Base-by-base conservation (phyloP, 495 filamentous ascomycete species). In the Neurospora tetrasperma region DNA sequence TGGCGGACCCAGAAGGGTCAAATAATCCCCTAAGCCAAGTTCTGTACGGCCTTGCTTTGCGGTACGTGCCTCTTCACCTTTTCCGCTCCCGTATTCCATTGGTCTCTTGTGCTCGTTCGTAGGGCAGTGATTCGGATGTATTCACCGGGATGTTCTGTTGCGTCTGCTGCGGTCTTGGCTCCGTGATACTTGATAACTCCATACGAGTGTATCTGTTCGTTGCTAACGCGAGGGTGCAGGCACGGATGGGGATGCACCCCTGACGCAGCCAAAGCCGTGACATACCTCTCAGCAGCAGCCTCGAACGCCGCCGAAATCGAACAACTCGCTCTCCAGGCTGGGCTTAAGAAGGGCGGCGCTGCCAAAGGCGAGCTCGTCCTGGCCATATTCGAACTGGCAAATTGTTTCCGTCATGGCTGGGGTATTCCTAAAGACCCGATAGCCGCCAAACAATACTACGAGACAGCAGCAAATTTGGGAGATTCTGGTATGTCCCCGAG, bases 351-450 rank as follows among this genome's bases (percentile, higher is more conserved):
- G 81, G 96, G 96, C 59, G 96, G 96, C 71, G 89, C 92, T 42
- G 96, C 95, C 43, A 99, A 99, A 82, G 95, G 96, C 54, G 96
- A 99, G 83, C 89, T 99, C 70, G 92, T 97, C n/a, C 90, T 98
- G 41, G 96, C 96, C 16, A 97, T 99, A 71, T 98, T 94, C 80
- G 96, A 99, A 81, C 79, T 93, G 78, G 96, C 92, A 40, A 98
- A 98, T 83, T 97, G 92, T 79, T 98, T 97, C 85, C 91, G 96
- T 54, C 90, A 98, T 82, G 96, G 94, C 38, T 98, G 96, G 96
- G 96, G 96, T 69, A 91, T 97, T 46, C 85, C 88, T 73, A 94
- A 93, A 80, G 96, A 99, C 77, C 88, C 93, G 70, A 87, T 91
- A 73, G 96, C 96, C 66, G 96, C 96, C 41, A 91, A 88, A 79